phyloP scores from a whole-genome alignment of 2,329 filamentous ascomycete species.

The Sphaceloma murrayae region DNA sequence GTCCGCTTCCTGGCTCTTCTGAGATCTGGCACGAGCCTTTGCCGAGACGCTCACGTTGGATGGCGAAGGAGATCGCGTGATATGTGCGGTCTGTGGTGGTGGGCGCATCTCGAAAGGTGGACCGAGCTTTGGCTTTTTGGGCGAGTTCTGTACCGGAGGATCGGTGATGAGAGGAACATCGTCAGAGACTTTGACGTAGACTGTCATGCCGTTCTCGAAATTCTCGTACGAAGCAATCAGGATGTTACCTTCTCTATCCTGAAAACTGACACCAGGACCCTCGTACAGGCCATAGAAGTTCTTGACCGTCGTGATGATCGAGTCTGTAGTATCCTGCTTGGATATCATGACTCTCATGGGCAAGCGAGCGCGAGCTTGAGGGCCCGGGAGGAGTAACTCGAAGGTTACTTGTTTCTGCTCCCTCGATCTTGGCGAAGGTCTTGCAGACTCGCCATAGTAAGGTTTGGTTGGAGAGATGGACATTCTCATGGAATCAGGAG shows the following conservation, averaged over 20 bases:
- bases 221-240: conserved; percentile 96
- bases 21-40: conserved; percentile 46
- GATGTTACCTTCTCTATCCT: conserved; percentile 79
- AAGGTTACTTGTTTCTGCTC: conserved; percentile 66
- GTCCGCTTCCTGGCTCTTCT: conserved; percentile 51
- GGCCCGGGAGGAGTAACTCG: conserved; percentile 60
- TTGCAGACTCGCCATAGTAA: conserved; percentile 18
- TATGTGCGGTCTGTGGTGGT: conserved; percentile 42
- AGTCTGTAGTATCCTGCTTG: conserved; percentile 91
- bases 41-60: conserved; percentile 57
- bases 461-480: conserved; percentile 13
- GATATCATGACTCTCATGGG: conserved; percentile 87
- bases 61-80: conserved; percentile 59
- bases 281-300: conserved; percentile 98
- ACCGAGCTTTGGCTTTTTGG: conserved; percentile 49
- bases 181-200: conserved; percentile 60
- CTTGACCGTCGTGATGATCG: conserved; percentile 95
- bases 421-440: conserved; percentile 28
- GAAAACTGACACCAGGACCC: conserved; percentile 78
- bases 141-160: conserved; percentile 36
- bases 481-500: conserved; percentile 8
- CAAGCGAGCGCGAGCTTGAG: conserved; percentile 61
- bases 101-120: conserved; percentile 57
- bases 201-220: conserved; percentile 81
- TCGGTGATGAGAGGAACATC: conserved; percentile 29